Conservation (phyloP, 1,284 basidiomycete species). For the Bjerkandera adusta region DNA sequence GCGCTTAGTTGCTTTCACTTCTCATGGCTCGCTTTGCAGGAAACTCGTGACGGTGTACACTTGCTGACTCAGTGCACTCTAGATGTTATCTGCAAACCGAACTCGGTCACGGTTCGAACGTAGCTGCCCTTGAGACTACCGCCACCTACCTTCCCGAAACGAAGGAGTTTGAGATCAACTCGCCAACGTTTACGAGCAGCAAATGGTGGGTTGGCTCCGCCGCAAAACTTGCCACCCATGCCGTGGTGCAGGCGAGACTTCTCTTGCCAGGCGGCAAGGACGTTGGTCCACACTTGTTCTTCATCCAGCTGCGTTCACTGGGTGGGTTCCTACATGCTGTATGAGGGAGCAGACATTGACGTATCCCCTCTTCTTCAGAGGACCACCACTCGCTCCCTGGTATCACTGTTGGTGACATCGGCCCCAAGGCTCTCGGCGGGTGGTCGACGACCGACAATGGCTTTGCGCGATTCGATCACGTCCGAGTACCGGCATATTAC, state of each 20-base stretch:
- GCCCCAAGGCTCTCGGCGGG: constrained; percentile 65
- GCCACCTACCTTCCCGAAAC: constrained; percentile 72
- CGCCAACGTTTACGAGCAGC: constrained; percentile 71
- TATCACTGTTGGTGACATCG: constrained; percentile 75
- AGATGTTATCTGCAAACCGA: constrained; percentile 71
- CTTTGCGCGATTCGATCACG: constrained; percentile 65
- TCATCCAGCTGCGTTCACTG: constrained; percentile 64
- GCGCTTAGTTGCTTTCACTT: too few relatives aligned
- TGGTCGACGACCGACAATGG: constrained; percentile 66
- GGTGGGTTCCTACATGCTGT: constrained; percentile 32
- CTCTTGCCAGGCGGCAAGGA: constrained; percentile 63
- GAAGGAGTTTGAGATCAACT: constrained; percentile 74
- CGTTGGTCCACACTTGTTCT: constrained; percentile 77
- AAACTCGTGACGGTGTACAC: background rate
- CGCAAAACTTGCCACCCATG: constrained; percentile 76
- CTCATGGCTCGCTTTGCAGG: too few relatives aligned
- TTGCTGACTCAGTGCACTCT: too few relatives aligned
- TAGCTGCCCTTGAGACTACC: constrained; percentile 71
- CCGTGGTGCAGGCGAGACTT: constrained; percentile 76
- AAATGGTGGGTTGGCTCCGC: constrained; percentile 86
- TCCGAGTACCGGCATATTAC: constrained; percentile 70
- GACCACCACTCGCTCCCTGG: constrained; percentile 62
- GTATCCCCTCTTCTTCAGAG: constrained; percentile 35
- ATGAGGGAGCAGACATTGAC: background rate
- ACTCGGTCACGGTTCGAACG: constrained; percentile 77